Base-by-base conservation (phyloP, 352 stramenopile species). In the Pythium diclinum region DNA sequence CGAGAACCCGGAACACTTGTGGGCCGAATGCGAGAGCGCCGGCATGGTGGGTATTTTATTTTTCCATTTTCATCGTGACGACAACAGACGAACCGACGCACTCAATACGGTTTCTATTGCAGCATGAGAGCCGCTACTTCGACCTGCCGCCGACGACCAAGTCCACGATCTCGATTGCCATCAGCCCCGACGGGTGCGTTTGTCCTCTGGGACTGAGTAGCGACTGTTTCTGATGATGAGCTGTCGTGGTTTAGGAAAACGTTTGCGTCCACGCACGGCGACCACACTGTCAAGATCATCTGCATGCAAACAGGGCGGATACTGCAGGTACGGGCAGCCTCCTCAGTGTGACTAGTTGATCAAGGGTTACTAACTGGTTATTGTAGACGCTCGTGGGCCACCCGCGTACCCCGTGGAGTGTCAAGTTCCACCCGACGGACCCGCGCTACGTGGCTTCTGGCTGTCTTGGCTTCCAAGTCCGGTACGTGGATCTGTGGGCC, bases 241-340 rank as follows among this genome's bases (percentile, higher is more conserved):
- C 42, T 58, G 0, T 54, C 3, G 28, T 1, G 10, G 28, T 36
- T 13, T 60, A 94, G 87, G 51, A 92, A 92, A 79, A 92, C 81
- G 10, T 97, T 99, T 77, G 97, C 97, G 28, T 98, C 94, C 3
- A 99, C 97, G 0, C 97, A 99, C 70, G 97, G 97, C 38, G 97
- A 99, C 75, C 97, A 99, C 74, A 98, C 96, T 4, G 93, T 99
- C 65, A 99, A 99, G 80, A 97, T 99, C 56, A 97, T 98, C 49
- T 97, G 90, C 71, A 96, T 95, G 54, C 70, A 87, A 52, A 98
- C 91, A 7, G 72, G 83, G 6, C 80, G 82, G 63, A 86, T 97
- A 38, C 67, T 95, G 17, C 84, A 94, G 78, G 88, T 96, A 62
- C 38, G 51, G 46, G 62, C 11, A 28, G 25, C 25, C 25, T 28